These are phyloP conservation scores for Aspergillus alliaceus DNA, from an alignment of 2,329 filamentous ascomycete species.

Conservation along the genomic window DNA sequence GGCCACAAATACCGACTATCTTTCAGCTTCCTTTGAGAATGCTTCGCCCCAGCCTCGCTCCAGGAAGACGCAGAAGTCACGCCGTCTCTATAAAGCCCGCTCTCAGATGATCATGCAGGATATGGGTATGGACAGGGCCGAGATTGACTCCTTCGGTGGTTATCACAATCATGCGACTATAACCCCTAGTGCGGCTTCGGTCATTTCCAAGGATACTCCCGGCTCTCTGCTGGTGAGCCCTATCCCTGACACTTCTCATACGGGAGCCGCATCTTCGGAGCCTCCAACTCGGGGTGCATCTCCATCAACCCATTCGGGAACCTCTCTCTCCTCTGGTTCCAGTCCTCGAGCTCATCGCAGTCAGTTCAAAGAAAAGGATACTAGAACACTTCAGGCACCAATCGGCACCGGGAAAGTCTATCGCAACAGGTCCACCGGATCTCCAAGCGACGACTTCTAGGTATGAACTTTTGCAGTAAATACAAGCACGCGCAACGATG, in stretches of 20 bases:
- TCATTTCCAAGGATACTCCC: conserved; percentile 13
- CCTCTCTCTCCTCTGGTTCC: conserved; percentile 16
- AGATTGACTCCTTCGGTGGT: conserved; percentile 9
- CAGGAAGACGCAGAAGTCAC: conserved; percentile 19
- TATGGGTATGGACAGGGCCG: conserved; percentile 1
- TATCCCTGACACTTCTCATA: conserved; percentile 7
- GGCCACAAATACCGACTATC: conserved; percentile 7
- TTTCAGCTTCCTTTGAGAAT: conserved; percentile 9
- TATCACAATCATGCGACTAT: conserved; percentile 7
- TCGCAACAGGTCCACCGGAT: conserved; percentile 12
- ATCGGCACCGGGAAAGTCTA: conserved; percentile 15
- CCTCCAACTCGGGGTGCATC: conserved; percentile 19
- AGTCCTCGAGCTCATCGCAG: conserved; percentile 14
- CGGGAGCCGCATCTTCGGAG: conserved; percentile 13
- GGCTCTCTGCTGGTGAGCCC: conserved; percentile 14
- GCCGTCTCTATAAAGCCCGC: conserved; percentile 23
- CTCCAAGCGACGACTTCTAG: conserved; percentile 17
- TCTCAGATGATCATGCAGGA: conserved; percentile 7
- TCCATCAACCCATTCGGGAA: conserved; percentile 15
- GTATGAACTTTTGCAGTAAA: not conserved
- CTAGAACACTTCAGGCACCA: conserved; percentile 7
- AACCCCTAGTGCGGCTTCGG: conserved; percentile 15
- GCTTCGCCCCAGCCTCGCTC: conserved; percentile 8
- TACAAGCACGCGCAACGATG: not conserved
- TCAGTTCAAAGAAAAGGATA: conserved; percentile 9